A percentile compares a stretch with the other conserved stretches of the same genome.
Evolutionary conservation across 2,329 filamentous ascomycete species (phyloP).

Genomic region (Helotiales sp.): DNA sequence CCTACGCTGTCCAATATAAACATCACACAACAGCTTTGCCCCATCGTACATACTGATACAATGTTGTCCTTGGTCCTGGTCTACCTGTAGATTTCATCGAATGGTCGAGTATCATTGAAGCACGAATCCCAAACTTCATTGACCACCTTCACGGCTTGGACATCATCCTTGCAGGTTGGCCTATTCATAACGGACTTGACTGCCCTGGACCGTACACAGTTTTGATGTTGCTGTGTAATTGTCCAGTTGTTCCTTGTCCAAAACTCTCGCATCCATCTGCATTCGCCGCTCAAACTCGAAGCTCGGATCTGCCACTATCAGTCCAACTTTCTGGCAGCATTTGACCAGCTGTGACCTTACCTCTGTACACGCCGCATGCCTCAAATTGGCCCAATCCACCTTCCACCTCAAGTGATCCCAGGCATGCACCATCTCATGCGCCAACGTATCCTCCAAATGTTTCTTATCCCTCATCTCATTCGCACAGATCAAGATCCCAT

Average conservation of each 20-base stretch:
- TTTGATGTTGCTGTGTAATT: conserved; percentile 88
- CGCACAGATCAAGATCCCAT: conserved; percentile 89
- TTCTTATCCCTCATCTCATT: conserved; percentile 81
- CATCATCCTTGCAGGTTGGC: conserved; percentile 79
- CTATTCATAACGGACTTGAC: conserved; percentile 76
- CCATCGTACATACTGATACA: conserved; percentile 26
- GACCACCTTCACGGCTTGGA: conserved; percentile 82
- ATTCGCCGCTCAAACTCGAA: conserved; percentile 90
- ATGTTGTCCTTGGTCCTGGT: conserved; percentile 15
- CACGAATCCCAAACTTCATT: conserved; percentile 99
- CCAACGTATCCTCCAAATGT: conserved; percentile 89
- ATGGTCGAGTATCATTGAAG: conserved; percentile 89
- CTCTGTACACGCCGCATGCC: conserved; percentile 93
- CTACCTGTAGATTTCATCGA: conserved; percentile 91
- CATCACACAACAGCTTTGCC: conserved; percentile 15
- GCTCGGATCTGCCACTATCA: conserved; percentile 72
- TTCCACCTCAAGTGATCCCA: conserved; percentile 94
- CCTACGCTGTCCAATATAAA: conserved; percentile 33
- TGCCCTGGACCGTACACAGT: conserved; percentile 83
- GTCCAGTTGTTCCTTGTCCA: conserved; percentile 84
- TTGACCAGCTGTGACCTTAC: conserved; percentile 45
- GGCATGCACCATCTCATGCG: conserved; percentile 97
- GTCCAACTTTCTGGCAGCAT: conserved; percentile 2
- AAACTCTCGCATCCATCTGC: conserved; percentile 84
- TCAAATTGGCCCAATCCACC: conserved; percentile 77